Evolutionary conservation across 2,329 filamentous ascomycete species (phyloP).

Genomic region (Paracorniculantispora psalliotae): DNA sequence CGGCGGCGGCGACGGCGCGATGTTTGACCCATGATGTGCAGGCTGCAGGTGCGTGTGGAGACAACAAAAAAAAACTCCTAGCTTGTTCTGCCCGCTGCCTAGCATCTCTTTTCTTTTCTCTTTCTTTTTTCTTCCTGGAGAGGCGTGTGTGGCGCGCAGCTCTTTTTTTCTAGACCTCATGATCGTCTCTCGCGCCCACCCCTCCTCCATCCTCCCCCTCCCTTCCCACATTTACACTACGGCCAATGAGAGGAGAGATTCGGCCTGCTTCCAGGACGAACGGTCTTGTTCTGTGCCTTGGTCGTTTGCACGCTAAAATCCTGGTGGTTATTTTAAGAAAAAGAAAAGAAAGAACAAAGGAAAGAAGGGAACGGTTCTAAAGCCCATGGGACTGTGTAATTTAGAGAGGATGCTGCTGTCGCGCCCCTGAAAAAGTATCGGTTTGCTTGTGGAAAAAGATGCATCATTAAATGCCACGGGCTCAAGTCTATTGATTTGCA

Average conservation of each 20-base stretch:
- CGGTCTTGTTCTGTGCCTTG: background rate
- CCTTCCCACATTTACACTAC: background rate
- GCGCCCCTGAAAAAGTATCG: background rate
- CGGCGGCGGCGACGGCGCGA: background rate
- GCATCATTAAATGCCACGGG: too few species aligned
- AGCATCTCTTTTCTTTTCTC: background rate
- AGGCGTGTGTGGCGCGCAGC: background rate
- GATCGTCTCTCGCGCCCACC: background rate
- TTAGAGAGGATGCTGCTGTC: background rate
- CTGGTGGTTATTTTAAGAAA: background rate
- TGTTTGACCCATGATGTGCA: constrained; percentile 11
- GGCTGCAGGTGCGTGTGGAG: constrained; percentile 12
- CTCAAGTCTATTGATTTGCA: too few species aligned
- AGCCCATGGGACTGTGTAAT: background rate
- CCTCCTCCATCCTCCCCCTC: background rate
- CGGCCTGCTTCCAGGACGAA: too few species aligned
- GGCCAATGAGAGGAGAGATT: background rate
- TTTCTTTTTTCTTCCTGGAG: background rate
- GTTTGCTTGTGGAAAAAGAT: background rate
- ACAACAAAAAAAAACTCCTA: too few species aligned
- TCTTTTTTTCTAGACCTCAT: constrained; percentile 12
- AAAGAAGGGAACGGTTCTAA: background rate
- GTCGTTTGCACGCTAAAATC: background rate
- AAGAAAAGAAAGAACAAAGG: background rate
- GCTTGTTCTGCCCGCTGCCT: too few species aligned